A percentile compares a stretch with the other conserved stretches of the same genome.
Evolutionary conservation across 441 rosid species (phyloP).

Genomic region (Pelargonium australe): DNA sequence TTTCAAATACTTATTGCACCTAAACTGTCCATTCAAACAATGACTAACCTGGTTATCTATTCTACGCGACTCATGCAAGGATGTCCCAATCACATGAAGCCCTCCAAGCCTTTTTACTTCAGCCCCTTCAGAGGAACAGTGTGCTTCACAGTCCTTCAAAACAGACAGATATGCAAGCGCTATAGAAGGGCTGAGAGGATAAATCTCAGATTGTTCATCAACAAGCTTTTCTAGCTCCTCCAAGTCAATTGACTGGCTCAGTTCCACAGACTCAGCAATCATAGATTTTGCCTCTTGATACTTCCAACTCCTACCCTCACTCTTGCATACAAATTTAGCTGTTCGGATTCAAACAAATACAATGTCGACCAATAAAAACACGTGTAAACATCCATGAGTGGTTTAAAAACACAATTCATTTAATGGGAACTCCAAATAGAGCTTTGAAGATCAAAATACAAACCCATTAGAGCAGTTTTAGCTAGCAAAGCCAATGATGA

Average conservation of each 20-base stretch:
- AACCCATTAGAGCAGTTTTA: slow-evolving; percentile 80
- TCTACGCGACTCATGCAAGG: slow-evolving; percentile 94
- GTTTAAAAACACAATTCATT: slow-evolving; percentile 9
- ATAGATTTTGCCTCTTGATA: slow-evolving; percentile 65
- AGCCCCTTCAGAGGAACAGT: slow-evolving; percentile 75
- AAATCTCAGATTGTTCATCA: slow-evolving; percentile 78
- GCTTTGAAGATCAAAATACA: slow-evolving; percentile 27
- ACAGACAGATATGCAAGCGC: slow-evolving; percentile 83
- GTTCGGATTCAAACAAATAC: slow-evolving; percentile 25
- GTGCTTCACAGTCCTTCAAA: slow-evolving; percentile 82
- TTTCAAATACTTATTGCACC: slow-evolving; percentile 8
- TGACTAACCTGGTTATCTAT: slow-evolving; percentile 86
- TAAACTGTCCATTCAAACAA: slow-evolving; percentile 12
- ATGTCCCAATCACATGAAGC: slow-evolving; percentile 93
- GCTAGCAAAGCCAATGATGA: slow-evolving; percentile 79
- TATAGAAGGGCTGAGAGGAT: slow-evolving; percentile 84
- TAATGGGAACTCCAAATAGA: slow-evolving; percentile 14
- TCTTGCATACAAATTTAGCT: slow-evolving; percentile 92
- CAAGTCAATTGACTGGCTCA: slow-evolving; percentile 64
- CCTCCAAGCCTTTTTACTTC: slow-evolving; percentile 97
- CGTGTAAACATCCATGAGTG: slow-evolving; percentile 20
- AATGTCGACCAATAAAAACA: slow-evolving; percentile 7
- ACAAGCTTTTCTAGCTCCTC: slow-evolving; percentile 58
- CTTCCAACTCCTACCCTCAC: slow-evolving; percentile 81
- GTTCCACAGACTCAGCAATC: slow-evolving; percentile 68